These are phyloP conservation scores for Beta corolliflora DNA, from an alignment of 179 eudicot species.

Conservation along the genomic window DNA sequence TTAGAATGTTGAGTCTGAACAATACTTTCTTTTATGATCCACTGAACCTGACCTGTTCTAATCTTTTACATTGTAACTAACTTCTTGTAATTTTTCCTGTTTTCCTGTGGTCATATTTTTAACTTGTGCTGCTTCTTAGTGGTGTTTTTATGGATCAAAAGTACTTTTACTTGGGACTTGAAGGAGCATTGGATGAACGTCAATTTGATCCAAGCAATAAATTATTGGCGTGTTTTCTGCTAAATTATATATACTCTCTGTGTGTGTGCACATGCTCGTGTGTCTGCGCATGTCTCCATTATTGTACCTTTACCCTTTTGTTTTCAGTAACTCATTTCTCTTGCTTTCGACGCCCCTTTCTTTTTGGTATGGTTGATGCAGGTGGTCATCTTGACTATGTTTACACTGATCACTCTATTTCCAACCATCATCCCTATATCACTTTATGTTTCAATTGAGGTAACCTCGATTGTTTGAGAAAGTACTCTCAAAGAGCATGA, in stretches of 20 bases:
- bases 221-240: slow-evolving; percentile 65
- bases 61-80: background rate
- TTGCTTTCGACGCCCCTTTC: background rate
- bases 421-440: slow-evolving; percentile 98
- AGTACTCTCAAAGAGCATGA: slow-evolving; percentile 6
- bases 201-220: slow-evolving; percentile 84
- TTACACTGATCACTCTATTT: slow-evolving; percentile 92
- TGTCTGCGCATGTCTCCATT: background rate
- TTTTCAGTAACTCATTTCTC: slow-evolving; percentile 6
- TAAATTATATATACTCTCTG: slow-evolving; percentile 2
- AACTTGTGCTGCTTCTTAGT: slow-evolving; percentile 45
- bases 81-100: slow-evolving; percentile 11
- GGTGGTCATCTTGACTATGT: slow-evolving; percentile 85
- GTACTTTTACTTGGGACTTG: slow-evolving; percentile 73
- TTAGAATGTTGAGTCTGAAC: background rate
- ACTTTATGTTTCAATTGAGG: slow-evolving; percentile 99
- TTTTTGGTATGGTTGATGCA: slow-evolving; percentile 28
- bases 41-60: slow-evolving; percentile 18
- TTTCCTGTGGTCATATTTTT: background rate
- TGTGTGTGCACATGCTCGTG: background rate
- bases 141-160: slow-evolving; percentile 68
- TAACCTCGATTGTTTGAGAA: slow-evolving; percentile 29
- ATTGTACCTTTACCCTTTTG: background rate
- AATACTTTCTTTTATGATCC: slow-evolving; percentile 5
- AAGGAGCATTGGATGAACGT: slow-evolving; percentile 39